Evolutionary conservation across 352 stramenopile genomes (phyloP).

Genomic region (Pythium dissimile): DNA sequence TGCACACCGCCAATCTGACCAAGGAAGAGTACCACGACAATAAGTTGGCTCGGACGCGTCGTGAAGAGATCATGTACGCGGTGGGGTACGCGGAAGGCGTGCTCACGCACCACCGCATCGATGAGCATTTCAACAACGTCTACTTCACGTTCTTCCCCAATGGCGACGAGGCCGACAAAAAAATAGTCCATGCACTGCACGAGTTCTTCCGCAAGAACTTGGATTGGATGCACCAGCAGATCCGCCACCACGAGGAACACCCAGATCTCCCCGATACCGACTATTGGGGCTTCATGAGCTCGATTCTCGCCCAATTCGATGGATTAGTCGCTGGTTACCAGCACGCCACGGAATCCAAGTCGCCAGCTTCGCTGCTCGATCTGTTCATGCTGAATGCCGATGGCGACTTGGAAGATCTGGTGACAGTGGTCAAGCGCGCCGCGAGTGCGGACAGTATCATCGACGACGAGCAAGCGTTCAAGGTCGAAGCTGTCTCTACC

Average conservation of each 20-base stretch:
- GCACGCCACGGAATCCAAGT: conserved; percentile 13
- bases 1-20: conserved; percentile 31
- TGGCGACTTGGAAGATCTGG: conserved; percentile 50
- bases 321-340: conserved; percentile 46
- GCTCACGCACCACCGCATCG: conserved; percentile 61
- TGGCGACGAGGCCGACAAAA: conserved; percentile 26
- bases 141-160: conserved; percentile 45
- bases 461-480: neutral
- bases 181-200: conserved; percentile 25
- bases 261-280: conserved; percentile 14
- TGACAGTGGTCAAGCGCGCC: conserved; percentile 29
- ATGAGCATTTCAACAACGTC: conserved; percentile 59
- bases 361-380: conserved; percentile 31
- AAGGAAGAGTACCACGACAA: conserved; percentile 20
- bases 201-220: conserved; percentile 44
- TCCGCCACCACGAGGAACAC: conserved; percentile 19
- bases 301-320: conserved; percentile 46
- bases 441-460: neutral
- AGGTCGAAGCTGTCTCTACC: conserved; percentile 4
- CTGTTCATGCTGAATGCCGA: conserved; percentile 55
- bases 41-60: conserved; percentile 3
- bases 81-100: conserved; percentile 55
- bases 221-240: conserved; percentile 40
- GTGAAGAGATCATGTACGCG: conserved; percentile 42
- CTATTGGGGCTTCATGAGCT: conserved; percentile 38